phyloP scores from a whole-genome alignment of 805 yeast genomes.

The Suhomyces kilbournensis region DNA sequence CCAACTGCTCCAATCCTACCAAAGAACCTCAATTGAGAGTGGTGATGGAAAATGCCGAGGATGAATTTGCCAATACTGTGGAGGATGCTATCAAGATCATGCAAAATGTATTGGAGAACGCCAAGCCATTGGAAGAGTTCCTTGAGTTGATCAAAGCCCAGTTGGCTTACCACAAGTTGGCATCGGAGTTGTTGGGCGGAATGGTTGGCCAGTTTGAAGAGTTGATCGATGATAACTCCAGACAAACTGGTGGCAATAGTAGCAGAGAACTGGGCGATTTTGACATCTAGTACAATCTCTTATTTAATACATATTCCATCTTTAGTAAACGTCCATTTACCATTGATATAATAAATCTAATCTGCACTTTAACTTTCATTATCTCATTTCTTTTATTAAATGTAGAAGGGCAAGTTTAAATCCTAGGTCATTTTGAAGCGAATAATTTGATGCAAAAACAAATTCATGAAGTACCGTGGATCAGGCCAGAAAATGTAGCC shows the following conservation, averaged over 20 bases:
- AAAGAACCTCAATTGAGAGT: constrained; percentile 73
- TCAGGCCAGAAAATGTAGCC: no score
- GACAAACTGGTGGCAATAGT: constrained; percentile 10
- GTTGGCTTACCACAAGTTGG: constrained; percentile 74
- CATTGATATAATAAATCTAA: no score
- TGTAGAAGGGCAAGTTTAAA: no score
- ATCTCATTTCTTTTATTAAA: no score
- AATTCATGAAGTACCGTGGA: no score
- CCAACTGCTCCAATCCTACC: constrained; percentile 39
- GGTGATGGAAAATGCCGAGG: constrained; percentile 80
- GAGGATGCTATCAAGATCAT: constrained; percentile 82
- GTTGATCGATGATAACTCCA: constrained; percentile 48
- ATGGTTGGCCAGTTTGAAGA: constrained; percentile 63
- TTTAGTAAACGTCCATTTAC: no score
- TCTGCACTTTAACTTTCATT: no score
- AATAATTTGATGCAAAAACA: no score
- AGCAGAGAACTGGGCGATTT: constrained; percentile 31
- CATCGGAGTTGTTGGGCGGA: constrained; percentile 61
- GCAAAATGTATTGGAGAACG: constrained; percentile 74
- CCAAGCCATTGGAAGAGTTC: constrained; percentile 65
- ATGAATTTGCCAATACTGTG: constrained; percentile 83
- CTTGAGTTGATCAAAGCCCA: constrained; percentile 74
- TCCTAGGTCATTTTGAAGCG: no score
- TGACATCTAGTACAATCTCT: constrained; percentile 17
- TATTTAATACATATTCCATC: neutral